Base-by-base conservation (phyloP, 2,329 filamentous ascomycete genomes). In the Colletotrichum sp. region DNA sequence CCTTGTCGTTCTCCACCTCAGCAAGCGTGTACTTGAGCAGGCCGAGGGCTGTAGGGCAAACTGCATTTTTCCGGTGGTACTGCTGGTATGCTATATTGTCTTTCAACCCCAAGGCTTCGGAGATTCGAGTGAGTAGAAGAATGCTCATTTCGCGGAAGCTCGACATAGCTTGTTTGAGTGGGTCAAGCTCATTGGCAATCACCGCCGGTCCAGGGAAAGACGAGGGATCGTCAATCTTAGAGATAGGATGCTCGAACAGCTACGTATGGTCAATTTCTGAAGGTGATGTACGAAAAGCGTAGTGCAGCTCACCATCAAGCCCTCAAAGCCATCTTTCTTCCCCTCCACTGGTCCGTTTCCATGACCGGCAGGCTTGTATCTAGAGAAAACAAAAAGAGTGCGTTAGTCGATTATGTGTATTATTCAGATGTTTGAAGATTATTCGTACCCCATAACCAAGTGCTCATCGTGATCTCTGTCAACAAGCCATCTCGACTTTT, bases 391-490 rank as follows among this genome's bases (percentile, higher is more conserved):
- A 3, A 52, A 13, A 52, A 24, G 10, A 8, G 6, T 49, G 44
- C 3, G 30, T 62, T n/a, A 62, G 16, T 30, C 5, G 28, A 62
- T 62, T 21, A 6, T 21, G 44, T 21, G 10, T 28, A 8, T 28
- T 28, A 8, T 26, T 26, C 4, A 4, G n/a, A n/a, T n/a, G n/a
- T n/a, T n/a, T n/a, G n/a, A n/a, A n/a, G 8, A 0, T 18, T 13
- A 30, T 5, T 10, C 44, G 30, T 39, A 71, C 69, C 69, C 69
- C 69, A 71, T 71, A 4, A 71, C 60, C 13, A 71, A 52, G 10
- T 71, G 60, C 21, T 71, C 69, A 30, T 71, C 69, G 21, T 71
- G 69, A 52, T 71, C 69, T 57, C 69, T 65, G 16, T 71, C 69
- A 2, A 71, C 69, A 13, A 71, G 60, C 69, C 69, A 71, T 12